These are phyloP conservation scores for Kluyveromyces marxianus DNA, from an alignment of 1,139 yeast species.

Conservation along the genomic window DNA sequence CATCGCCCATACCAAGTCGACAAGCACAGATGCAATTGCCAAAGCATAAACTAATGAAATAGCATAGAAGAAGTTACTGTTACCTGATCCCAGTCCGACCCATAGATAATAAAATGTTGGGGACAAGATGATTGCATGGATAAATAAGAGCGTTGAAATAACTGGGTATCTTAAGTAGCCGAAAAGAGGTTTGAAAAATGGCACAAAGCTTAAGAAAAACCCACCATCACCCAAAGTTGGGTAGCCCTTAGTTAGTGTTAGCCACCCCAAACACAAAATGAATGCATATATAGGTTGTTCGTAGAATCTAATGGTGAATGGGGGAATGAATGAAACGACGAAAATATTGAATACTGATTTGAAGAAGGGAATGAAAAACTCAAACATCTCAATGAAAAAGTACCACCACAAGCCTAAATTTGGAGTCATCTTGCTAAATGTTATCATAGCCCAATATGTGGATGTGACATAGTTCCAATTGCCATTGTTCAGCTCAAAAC, in stretches of 20 bases:
- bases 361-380: conserved; percentile 78
- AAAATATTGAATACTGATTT: conserved; percentile 76
- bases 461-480: conserved; percentile 50
- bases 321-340: conserved; percentile 59
- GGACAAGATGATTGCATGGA: conserved; percentile 52
- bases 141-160: conserved; percentile 37
- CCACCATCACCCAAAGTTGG: conserved; percentile 86
- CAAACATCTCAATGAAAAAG: conserved; percentile 91
- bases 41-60: conserved; percentile 76
- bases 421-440: conserved; percentile 50
- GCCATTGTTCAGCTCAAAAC: conserved; percentile 36
- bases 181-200: conserved; percentile 44
- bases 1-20: conserved; percentile 81
- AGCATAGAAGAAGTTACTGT: conserved; percentile 93
- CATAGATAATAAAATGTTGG: conserved; percentile 92
- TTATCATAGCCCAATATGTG: conserved; percentile 55
- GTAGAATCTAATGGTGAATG: conserved; percentile 64
- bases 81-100: conserved; percentile 92
- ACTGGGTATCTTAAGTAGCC: conserved; percentile 39
- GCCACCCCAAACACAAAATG: conserved; percentile 56
- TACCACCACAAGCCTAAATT: conserved; percentile 98
- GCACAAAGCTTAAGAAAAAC: conserved; percentile 52
- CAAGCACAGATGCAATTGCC: conserved; percentile 59
- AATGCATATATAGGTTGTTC: conserved; percentile 61
- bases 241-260: conserved; percentile 71